Base-by-base conservation (phyloP, 2,329 filamentous ascomycete genomes). In the Sphaerulina vaccinii region DNA sequence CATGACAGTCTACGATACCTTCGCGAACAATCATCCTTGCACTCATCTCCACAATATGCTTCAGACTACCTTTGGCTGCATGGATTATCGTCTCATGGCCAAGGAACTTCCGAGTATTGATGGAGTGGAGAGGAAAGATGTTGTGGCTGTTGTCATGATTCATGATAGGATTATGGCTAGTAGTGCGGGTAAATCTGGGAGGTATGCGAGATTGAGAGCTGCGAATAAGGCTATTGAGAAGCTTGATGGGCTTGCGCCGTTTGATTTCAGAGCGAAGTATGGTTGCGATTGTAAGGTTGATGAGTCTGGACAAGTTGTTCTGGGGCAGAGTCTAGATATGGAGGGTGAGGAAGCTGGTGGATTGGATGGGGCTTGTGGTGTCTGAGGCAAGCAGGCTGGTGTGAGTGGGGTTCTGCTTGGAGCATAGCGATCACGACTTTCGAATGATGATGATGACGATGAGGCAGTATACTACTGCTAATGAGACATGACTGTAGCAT, bases 1-100 rank as follows among this genome's bases (percentile, higher is more conserved):
- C 69, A 96, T 97, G 84, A 75, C 78, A 2, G 79, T 93, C 33
- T 96, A 96, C 69, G 90, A 97, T 68, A 82, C 82, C 0, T 96
- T 88, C 68, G 90, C 90, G 1, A 89, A 86, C 62, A 87, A 87
- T 27, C 91, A 97, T 61, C 92, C 92, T 0, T 69, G 70, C 63
- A 95, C 88, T 0, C 82, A 81, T 36, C 76, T 96, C 0, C 75
- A 82, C 35, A 82, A 82, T 38, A 75, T 82, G 54, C 74, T 96
- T 54, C 75, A 80, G 7, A 75, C 78, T 9, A 77, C 81, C 9
- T 84, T 90, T 54, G 80, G 78, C 22, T 96, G 92, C 68, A 71
- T 63, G 9, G 73, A 82, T 18, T 84, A 79, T 68, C 76, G 82
- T 7, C 67, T 85, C 42, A 73, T 80, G 56, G 72, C 76, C 9